Percentiles rank a stretch among this genome's conserved stretches.
phyloP scores from a whole-genome alignment of 1,139 yeast species.

The Yamadazyma aaseri region DNA sequence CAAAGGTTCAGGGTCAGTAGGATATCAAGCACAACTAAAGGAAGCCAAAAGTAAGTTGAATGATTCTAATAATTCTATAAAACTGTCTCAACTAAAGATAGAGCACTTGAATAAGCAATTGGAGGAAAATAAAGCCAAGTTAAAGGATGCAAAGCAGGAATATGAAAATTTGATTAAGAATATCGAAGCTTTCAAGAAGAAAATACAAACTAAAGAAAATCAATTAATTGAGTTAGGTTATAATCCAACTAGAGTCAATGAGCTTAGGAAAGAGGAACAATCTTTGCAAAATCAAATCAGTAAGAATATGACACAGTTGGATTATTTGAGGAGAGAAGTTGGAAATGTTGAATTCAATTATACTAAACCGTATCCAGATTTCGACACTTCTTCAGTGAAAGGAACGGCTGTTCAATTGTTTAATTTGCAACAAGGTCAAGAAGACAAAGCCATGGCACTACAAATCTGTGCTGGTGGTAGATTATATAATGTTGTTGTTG shows the following conservation, averaged over 20 bases:
- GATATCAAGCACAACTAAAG: conserved; percentile 73
- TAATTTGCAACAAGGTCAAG: conserved; percentile 54
- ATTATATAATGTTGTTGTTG: conserved; percentile 87
- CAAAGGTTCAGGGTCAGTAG: conserved; percentile 73
- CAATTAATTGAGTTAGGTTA: conserved; percentile 58
- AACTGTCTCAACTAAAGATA: conserved; percentile 61
- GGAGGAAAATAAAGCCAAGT: conserved; percentile 49
- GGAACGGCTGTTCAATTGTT: conserved; percentile 92
- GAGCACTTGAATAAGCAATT: conserved; percentile 57
- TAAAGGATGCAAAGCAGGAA: conserved; percentile 55
- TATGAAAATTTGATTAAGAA: conserved; percentile 41
- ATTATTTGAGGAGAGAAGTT: conserved; percentile 59
- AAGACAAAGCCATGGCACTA: conserved; percentile 73
- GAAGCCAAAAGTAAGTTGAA: conserved; percentile 61
- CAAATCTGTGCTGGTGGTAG: conserved; percentile 96
- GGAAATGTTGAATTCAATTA: conserved; percentile 79
- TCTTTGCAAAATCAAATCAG: conserved; percentile 25
- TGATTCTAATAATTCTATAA: conserved; percentile 54
- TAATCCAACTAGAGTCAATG: conserved; percentile 47
- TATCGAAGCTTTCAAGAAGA: conserved; percentile 41
- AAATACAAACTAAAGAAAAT: conserved; percentile 38
- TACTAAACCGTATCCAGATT: conserved; percentile 59
- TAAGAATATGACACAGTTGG: conserved; percentile 49
- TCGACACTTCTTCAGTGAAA: conserved; percentile 63
- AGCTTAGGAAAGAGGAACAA: conserved; percentile 46